Evolutionary conservation across 2,329 filamentous ascomycete species (phyloP).

Genomic region (Scedosporium aurantiacum): DNA sequence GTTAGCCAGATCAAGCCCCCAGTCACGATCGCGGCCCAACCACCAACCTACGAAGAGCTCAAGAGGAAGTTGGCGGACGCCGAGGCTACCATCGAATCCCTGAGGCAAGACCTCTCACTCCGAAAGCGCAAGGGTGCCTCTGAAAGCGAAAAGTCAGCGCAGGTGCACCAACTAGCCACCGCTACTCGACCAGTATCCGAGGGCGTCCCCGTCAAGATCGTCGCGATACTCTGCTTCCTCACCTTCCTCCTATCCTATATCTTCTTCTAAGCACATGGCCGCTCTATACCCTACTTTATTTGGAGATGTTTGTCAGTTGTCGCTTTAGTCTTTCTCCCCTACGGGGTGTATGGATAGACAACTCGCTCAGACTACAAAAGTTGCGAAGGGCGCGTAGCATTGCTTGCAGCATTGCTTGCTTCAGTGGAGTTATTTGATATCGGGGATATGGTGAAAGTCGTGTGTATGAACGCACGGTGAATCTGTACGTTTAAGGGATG

Average conservation of each 20-base stretch:
- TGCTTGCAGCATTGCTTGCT: not conserved
- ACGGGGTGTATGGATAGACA: not conserved
- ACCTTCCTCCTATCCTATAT: constrained; percentile 93
- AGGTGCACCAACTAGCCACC: constrained; percentile 21
- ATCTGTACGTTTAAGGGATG: constrained; percentile 7
- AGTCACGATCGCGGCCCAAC: constrained; percentile 20
- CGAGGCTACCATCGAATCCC: constrained; percentile 57
- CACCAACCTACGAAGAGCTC: constrained; percentile 43
- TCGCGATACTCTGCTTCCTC: constrained; percentile 71
- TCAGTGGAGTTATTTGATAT: not conserved
- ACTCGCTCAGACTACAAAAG: not conserved
- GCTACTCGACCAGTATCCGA: constrained; percentile 25
- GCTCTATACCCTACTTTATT: not conserved
- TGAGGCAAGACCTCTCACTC: constrained; percentile 62
- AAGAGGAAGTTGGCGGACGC: constrained; percentile 65
- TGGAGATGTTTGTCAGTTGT: not conserved
- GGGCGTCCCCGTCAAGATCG: constrained; percentile 79
- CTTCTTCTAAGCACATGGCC: constrained; percentile 60
- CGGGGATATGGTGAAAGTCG: not conserved
- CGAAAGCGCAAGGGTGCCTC: constrained; percentile 57
- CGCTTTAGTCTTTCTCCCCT: not conserved
- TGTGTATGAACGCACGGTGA: not conserved
- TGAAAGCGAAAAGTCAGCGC: constrained; percentile 38
- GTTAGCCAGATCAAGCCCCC: constrained; percentile 12
- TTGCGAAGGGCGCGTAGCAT: not conserved